These are phyloP conservation scores for Rhodamnia argentea DNA, from an alignment of 345 rosid genomes.

Conservation along the genomic window DNA sequence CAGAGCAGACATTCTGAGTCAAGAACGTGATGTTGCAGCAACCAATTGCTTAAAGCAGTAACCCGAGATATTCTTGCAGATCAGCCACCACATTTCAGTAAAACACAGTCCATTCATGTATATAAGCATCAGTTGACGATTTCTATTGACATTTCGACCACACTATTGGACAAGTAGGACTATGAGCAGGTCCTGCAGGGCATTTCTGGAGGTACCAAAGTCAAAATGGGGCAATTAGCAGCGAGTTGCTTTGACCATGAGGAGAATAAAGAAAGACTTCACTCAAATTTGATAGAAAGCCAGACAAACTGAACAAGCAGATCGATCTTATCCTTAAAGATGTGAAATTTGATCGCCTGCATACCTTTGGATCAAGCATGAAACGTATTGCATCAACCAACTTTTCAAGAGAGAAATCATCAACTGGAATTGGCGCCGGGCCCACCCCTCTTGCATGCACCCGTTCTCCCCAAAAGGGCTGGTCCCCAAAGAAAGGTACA, in stretches of 20 bases:
- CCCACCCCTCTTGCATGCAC: slow-evolving; percentile 49
- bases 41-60: not conserved
- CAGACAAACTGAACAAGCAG: not conserved
- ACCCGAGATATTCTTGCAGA: not conserved
- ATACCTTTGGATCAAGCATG: slow-evolving; percentile 41
- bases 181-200: not conserved
- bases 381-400: slow-evolving; percentile 39
- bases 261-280: not conserved
- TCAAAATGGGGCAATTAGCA: not conserved
- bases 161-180: not conserved
- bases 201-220: not conserved
- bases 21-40: not conserved
- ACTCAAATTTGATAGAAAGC: not conserved
- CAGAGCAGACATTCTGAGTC: not conserved
- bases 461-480: slow-evolving; percentile 53
- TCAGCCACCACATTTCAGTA: not conserved
- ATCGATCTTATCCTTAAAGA: not conserved
- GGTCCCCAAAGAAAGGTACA: slow-evolving; percentile 58
- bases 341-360: not conserved
- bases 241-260: not conserved
- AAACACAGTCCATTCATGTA: not conserved
- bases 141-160: not conserved
- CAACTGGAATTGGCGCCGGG: slow-evolving; percentile 42
- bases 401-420: slow-evolving; percentile 35
- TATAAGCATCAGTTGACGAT: not conserved